Percentiles rank a stretch among this genome's conserved stretches.
Conservation (phyloP, 2,329 filamentous ascomycete species). For the Aspergillus viridinutans region DNA sequence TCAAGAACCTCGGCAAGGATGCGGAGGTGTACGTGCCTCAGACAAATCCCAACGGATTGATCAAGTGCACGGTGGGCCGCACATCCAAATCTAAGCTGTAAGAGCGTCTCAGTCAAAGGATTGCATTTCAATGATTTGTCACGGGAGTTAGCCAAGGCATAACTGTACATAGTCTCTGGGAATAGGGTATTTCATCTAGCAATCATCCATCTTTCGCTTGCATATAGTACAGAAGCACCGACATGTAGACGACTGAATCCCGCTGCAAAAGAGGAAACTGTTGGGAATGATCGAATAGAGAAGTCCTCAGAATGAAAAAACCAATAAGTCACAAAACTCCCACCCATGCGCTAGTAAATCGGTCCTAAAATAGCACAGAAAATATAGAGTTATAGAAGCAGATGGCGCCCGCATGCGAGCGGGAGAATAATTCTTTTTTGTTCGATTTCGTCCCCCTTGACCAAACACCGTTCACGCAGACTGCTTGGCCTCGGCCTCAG, state of each 20-base stretch:
- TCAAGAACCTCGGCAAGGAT: slow-evolving; percentile 92
- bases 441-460: not conserved
- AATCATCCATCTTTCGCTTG: not conserved
- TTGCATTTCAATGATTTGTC: slow-evolving; percentile 2
- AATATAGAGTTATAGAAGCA: slow-evolving; percentile 24
- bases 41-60: slow-evolving; percentile 87
- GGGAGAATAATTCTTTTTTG: not conserved
- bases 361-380: slow-evolving; percentile 25
- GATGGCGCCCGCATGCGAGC: slow-evolving; percentile 2
- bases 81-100: slow-evolving; percentile 32
- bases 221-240: slow-evolving; percentile 10
- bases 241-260: slow-evolving; percentile 3
- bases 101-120: not conserved
- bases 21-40: slow-evolving; percentile 95
- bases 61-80: slow-evolving; percentile 75
- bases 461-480: slow-evolving; percentile 13
- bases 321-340: slow-evolving; percentile 23
- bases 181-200: slow-evolving; percentile 19
- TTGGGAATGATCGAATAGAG: slow-evolving; percentile 3
- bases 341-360: slow-evolving; percentile 39
- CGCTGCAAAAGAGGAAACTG: not conserved
- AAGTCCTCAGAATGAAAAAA: not conserved
- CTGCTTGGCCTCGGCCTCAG: slow-evolving; percentile 11
- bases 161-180: slow-evolving; percentile 11
- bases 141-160: slow-evolving; percentile 16